These are phyloP conservation scores for Isoetes taiwanensis DNA, from an alignment of 75 land plant species.

Conservation along the genomic window DNA sequence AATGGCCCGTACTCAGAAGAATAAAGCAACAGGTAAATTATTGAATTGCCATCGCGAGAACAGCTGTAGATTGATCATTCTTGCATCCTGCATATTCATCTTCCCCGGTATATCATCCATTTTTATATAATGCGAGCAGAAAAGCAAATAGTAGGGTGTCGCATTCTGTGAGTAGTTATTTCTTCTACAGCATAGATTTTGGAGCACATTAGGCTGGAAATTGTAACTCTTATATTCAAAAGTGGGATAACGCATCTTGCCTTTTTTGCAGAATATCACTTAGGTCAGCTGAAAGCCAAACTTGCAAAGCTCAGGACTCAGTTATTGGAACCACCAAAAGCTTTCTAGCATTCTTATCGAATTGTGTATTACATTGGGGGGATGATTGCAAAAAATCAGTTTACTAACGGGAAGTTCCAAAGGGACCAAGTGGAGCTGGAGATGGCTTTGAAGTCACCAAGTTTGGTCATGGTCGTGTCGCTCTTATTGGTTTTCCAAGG, in stretches of 20 bases:
- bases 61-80: too few species aligned
- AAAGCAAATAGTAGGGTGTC: not conserved
- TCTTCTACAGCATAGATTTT: not conserved
- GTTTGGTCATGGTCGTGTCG: slow-evolving; percentile 98
- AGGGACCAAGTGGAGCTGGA: slow-evolving; percentile 91
- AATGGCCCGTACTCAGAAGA: slow-evolving; percentile 98
- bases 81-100: too few species aligned
- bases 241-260: not conserved
- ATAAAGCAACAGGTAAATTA: slow-evolving; percentile 99
- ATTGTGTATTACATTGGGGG: too few species aligned
- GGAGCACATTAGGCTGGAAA: not conserved
- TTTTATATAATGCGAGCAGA: too few species aligned
- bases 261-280: slow-evolving; percentile 76
- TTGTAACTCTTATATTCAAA: not conserved
- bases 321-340: slow-evolving; percentile 93
- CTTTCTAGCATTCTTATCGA: too few species aligned
- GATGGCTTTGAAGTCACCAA: slow-evolving; percentile 99
- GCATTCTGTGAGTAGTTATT: not conserved
- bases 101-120: too few species aligned
- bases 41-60: too few species aligned
- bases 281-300: slow-evolving; percentile 96
- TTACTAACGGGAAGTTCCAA: too few species aligned
- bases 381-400: too few species aligned
- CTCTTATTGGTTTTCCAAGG: slow-evolving; percentile 98
- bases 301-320: slow-evolving; percentile 95